Percentiles rank a stretch among this genome's conserved stretches.
phyloP scores from a whole-genome alignment of 805 yeast species.

The Candida morakotiae region DNA sequence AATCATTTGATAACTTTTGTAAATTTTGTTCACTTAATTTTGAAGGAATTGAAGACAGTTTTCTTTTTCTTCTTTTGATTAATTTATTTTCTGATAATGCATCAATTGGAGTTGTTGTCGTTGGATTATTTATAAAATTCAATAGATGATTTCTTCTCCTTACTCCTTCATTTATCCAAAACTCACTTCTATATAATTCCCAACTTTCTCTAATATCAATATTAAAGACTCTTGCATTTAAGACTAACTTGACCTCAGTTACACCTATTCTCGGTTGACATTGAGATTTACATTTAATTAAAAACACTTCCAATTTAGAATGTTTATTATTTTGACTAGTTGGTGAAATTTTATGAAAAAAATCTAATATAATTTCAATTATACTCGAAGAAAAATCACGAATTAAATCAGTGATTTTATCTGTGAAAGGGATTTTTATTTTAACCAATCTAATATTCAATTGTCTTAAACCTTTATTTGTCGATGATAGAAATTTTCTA shows the following conservation, averaged over 20 bases:
- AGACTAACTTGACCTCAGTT: constrained; percentile 72
- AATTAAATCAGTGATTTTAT: constrained; percentile 29
- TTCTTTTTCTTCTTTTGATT: constrained; percentile 13
- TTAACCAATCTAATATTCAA: constrained; percentile 75
- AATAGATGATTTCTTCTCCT: constrained; percentile 44
- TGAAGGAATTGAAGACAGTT: constrained; percentile 5
- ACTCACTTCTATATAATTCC: constrained; percentile 91
- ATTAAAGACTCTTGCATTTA: constrained; percentile 77
- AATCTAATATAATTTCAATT: constrained; percentile 23
- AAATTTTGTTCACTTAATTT: constrained; percentile 18
- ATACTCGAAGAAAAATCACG: constrained; percentile 32
- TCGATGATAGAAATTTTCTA: constrained; percentile 68
- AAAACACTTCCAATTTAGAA: constrained; percentile 34
- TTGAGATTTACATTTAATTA: constrained; percentile 38
- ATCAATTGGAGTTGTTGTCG: neutral
- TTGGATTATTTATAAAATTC: constrained; percentile 20
- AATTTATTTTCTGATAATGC: no score
- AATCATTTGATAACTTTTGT: constrained; percentile 9
- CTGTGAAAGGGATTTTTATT: constrained; percentile 38
- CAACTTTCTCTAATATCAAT: constrained; percentile 87
- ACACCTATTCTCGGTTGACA: constrained; percentile 64
- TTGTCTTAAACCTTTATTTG: constrained; percentile 86
- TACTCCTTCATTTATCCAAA: constrained; percentile 83
- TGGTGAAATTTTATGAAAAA: constrained; percentile 34
- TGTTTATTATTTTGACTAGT: constrained; percentile 23